Percentiles rank a stretch among this genome's conserved stretches.
Conservation (phyloP, 208 protist genomes). For the Leishmania mexicana region DNA sequence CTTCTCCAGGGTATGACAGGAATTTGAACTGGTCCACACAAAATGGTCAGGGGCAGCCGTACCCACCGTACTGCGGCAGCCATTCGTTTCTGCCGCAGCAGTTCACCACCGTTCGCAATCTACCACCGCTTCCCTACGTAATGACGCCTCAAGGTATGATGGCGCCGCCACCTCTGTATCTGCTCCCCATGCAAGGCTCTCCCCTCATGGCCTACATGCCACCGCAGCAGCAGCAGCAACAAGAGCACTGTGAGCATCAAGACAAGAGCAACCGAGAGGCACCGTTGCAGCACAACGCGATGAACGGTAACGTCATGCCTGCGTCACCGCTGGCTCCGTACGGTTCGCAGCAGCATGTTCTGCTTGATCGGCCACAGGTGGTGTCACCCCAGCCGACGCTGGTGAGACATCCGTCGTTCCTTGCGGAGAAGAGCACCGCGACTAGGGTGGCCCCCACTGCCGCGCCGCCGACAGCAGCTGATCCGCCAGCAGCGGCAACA, state of each 20-base stretch:
- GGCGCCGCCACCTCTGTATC: constrained; percentile 20
- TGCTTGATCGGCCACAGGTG: background rate
- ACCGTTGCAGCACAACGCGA: background rate
- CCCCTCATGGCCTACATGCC: background rate
- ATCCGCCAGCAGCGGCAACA: background rate
- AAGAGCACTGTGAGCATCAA: background rate
- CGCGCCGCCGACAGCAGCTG: background rate
- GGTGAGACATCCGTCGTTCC: background rate
- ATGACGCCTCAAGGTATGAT: constrained; percentile 15
- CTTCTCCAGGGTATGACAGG: no score
- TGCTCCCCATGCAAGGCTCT: constrained; percentile 7
- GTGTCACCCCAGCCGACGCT: constrained; percentile 4
- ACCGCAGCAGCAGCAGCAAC: background rate
- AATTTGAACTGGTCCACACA: background rate
- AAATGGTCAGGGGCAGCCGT: constrained; percentile 5
- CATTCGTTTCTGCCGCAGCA: background rate
- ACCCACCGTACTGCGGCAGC: constrained; percentile 1
- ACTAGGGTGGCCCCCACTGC: background rate
- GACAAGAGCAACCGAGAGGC: background rate
- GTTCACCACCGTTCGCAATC: background rate
- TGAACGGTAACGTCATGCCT: background rate
- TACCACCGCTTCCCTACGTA: constrained; percentile 25
- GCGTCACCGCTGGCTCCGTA: background rate
- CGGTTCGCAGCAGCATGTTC: background rate
- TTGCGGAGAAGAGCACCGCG: background rate